phyloP scores from a whole-genome alignment of 208 protist species.

The Herpetomonas muscarum region DNA sequence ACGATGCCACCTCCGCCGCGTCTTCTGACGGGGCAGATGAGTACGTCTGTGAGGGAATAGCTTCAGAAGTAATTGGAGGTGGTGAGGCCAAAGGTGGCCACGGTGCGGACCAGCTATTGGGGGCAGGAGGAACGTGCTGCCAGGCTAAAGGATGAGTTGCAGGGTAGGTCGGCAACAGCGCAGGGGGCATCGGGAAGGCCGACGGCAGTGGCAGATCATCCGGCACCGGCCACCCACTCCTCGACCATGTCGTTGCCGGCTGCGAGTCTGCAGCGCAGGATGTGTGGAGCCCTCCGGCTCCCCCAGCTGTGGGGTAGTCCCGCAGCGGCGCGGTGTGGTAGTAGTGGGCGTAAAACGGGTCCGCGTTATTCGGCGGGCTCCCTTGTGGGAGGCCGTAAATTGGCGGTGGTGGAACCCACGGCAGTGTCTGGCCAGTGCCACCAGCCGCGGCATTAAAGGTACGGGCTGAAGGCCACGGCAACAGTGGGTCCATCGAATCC shows the following conservation, averaged over 20 bases:
- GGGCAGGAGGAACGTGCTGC: too few relatives aligned
- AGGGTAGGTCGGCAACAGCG: slow-evolving; percentile 14
- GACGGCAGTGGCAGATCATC: slow-evolving; percentile 63
- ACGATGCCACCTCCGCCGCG: too few relatives aligned
- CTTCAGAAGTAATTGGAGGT: too few relatives aligned
- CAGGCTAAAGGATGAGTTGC: neutral
- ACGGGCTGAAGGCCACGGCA: neutral
- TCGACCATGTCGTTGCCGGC: too few relatives aligned
- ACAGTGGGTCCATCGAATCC: too few relatives aligned
- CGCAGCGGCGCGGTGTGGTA: neutral
- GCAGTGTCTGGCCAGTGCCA: neutral
- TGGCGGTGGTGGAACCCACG: slow-evolving; percentile 33
- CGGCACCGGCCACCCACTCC: slow-evolving; percentile 62
- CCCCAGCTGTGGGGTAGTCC: neutral
- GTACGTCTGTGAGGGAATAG: too few relatives aligned
- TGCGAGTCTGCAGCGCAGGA: too few relatives aligned
- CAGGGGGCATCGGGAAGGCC: slow-evolving; percentile 46
- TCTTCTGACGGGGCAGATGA: too few relatives aligned
- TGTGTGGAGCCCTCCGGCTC: too few relatives aligned
- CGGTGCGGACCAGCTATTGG: too few relatives aligned
- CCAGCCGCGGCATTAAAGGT: neutral
- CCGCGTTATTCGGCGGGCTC: neutral
- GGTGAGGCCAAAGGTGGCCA: too few relatives aligned
- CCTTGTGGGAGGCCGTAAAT: slow-evolving; percentile 9
- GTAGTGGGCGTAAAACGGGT: slow-evolving; percentile 13